Percentiles rank a stretch among this genome's conserved stretches.
phyloP scores from a whole-genome alignment of 306 rosid species.

The Malus sieversii region DNA sequence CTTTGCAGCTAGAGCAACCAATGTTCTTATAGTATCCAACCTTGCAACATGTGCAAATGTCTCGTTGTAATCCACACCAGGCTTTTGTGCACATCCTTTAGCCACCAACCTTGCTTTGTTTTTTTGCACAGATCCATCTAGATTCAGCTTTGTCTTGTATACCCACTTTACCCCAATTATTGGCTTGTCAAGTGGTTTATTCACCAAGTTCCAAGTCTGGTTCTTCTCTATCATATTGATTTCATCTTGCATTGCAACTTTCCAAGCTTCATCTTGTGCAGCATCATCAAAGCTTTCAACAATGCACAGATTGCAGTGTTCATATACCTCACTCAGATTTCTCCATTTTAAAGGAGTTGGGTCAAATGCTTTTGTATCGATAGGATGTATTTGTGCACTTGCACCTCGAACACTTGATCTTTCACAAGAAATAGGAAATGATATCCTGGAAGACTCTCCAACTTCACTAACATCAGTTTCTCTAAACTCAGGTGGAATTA shows the following conservation, averaged over 20 bases:
- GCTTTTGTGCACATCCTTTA: not conserved
- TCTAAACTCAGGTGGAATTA: no score
- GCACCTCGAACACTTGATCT: accelerated
- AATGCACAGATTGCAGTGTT: no score
- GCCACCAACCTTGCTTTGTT: not conserved
- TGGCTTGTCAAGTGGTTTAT: not conserved
- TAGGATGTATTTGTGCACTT: no score
- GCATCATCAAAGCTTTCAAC: not conserved
- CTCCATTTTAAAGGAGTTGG: no score
- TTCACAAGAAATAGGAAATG: no score
- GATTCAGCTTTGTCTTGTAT: not conserved
- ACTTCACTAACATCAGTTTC: no score
- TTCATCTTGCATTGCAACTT: not conserved
- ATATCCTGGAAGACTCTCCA: no score
- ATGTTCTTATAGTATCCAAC: not conserved
- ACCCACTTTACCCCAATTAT: not conserved
- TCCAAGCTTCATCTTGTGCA: not conserved
- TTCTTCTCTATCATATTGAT: not conserved
- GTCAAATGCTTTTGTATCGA: no score
- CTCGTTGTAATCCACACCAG: not conserved
- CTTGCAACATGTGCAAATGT: not conserved
- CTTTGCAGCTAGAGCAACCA: not conserved
- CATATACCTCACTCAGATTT: no score
- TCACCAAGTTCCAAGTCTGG: not conserved
- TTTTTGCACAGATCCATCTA: not conserved